A percentile compares a stretch with the other conserved stretches of the same genome.
Evolutionary conservation across 495 filamentous ascomycete species (phyloP).

Genomic region (Aspergillus cavernicola): DNA sequence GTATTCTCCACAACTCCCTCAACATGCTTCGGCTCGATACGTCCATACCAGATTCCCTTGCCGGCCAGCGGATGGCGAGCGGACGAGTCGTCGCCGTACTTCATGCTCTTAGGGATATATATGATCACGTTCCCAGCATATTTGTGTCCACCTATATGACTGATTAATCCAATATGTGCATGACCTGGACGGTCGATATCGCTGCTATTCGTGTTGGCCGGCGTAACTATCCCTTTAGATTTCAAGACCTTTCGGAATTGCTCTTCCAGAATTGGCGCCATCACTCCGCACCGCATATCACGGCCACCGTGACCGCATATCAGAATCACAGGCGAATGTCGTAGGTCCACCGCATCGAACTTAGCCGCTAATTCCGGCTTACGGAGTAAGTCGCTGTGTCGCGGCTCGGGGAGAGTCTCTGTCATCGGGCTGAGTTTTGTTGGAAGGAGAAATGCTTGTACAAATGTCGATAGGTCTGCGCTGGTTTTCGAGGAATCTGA

Average conservation of each 20-base stretch:
- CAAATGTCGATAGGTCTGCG: conserved; percentile 31
- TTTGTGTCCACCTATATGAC: conserved; percentile 90
- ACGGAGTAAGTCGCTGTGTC: conserved; percentile 28
- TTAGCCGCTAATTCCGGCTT: conserved; percentile 26
- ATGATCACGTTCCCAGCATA: conserved; percentile 92
- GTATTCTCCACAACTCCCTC: conserved; percentile 84
- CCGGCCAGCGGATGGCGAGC: conserved; percentile 60
- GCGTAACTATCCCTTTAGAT: conserved; percentile 27
- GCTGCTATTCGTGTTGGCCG: conserved; percentile 10
- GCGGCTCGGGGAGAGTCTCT: conserved; percentile 41
- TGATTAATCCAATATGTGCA: conserved; percentile 68
- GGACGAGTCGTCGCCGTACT: conserved; percentile 15
- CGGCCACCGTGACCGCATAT: conserved; percentile 82
- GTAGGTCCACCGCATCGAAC: conserved; percentile 50
- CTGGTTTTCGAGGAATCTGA: conserved; percentile 6
- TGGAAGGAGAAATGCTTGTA: conserved; percentile 47
- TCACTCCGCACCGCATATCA: conserved; percentile 74
- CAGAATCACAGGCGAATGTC: conserved; percentile 64
- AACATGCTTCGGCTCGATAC: conserved; percentile 81
- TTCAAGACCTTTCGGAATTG: conserved; percentile 60
- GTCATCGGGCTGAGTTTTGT: conserved; percentile 56
- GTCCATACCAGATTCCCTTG: conserved; percentile 88
- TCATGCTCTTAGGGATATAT: conserved; percentile 67
- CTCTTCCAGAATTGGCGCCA: conserved; percentile 65
- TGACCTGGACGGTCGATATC: conserved; percentile 29